phyloP scores from a whole-genome alignment of 371 early-diverging fungal species.

The Mortierella sp. region DNA sequence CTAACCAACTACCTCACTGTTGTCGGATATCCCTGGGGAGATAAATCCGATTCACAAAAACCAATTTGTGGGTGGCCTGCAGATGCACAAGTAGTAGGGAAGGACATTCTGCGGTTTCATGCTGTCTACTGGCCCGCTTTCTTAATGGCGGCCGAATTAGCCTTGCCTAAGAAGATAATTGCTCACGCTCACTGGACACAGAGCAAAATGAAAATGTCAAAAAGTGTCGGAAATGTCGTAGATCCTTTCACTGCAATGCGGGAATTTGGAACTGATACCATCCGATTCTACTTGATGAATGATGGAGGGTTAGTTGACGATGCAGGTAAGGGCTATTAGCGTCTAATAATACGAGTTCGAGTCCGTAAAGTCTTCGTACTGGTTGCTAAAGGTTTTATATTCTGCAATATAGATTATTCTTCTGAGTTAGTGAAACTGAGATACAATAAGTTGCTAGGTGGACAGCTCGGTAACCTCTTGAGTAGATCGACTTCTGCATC shows the following conservation, averaged over 20 bases:
- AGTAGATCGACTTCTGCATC: conserved; percentile 70
- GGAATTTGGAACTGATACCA: conserved; percentile 85
- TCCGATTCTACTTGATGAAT: conserved; percentile 92
- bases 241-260: conserved; percentile 83
- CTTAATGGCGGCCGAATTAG: conserved; percentile 87
- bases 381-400: too few relatives aligned
- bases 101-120: conserved; percentile 97
- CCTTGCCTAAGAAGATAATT: conserved; percentile 82
- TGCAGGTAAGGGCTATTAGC: conserved; percentile 17
- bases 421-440: conserved; percentile 71
- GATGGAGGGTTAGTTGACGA: conserved; percentile 88
- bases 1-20: conserved; percentile 93
- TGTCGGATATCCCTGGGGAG: conserved; percentile 83
- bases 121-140: conserved; percentile 97
- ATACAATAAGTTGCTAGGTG: conserved; percentile 85
- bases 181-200: conserved; percentile 97
- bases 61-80: conserved; percentile 75
- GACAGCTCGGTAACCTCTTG: conserved; percentile 91
- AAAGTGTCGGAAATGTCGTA: conserved; percentile 91
- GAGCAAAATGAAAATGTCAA: conserved; percentile 92
- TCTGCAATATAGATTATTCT: conserved; percentile 75
- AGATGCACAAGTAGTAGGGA: conserved; percentile 90
- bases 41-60: conserved; percentile 10
- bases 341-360: background rate
- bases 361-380: background rate